Percentiles rank a stretch among this genome's conserved stretches.
These are phyloP conservation scores for Nelumbo lutea DNA, from an alignment of 164 flowering plant genomes.

Conservation along the genomic window DNA sequence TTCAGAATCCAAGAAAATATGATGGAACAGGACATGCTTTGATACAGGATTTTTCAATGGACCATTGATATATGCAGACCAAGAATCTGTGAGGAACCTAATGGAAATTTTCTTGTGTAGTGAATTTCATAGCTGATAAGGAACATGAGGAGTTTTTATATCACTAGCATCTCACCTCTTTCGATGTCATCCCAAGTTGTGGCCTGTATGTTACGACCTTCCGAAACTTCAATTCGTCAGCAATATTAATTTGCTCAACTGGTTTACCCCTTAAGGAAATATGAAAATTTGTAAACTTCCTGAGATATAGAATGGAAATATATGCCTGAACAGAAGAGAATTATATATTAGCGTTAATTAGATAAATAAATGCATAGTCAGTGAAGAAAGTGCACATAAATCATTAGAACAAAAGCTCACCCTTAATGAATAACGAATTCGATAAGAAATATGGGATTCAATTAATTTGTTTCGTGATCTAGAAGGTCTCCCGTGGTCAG, in stretches of 20 bases:
- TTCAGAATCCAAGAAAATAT: too few relatives aligned
- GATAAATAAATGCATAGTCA: conserved; percentile 1
- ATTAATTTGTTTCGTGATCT: conserved; percentile 27
- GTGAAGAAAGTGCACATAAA: conserved; percentile 1
- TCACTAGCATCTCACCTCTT: conserved; percentile 43
- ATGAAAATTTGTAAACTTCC: conserved; percentile 56
- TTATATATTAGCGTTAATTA: neutral
- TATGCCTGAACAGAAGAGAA: conserved; percentile 54
- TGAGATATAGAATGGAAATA: conserved; percentile 75
- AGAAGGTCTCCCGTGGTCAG: conserved; percentile 23
- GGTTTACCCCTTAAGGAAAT: conserved; percentile 79
- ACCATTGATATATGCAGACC: too few relatives aligned
- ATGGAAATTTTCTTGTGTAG: neutral
- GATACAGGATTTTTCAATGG: too few relatives aligned
- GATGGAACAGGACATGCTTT: too few relatives aligned
- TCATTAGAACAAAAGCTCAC: conserved; percentile 25
- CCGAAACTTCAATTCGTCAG: conserved; percentile 52
- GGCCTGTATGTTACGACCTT: conserved; percentile 61
- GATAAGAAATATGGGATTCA: conserved; percentile 72
- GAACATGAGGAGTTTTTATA: neutral
- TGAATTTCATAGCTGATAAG: neutral
- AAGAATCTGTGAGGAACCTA: too few relatives aligned
- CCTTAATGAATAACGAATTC: conserved; percentile 71
- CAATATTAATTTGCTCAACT: conserved; percentile 64
- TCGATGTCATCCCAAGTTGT: conserved; percentile 35